Base-by-base conservation (phyloP, 768 basidiomycete species). In the Tricholoma sp. region DNA sequence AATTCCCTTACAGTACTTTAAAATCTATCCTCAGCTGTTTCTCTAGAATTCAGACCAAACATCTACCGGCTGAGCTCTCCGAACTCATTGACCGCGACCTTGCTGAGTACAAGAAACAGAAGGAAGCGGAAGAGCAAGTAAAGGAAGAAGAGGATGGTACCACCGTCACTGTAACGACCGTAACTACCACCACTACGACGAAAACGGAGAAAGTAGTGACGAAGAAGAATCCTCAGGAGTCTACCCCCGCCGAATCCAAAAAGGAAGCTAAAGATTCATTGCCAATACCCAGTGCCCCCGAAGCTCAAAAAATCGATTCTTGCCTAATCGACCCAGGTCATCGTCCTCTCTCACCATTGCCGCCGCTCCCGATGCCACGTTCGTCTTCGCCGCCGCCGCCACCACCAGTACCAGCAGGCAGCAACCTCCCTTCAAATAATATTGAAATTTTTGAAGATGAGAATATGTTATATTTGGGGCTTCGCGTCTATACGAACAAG, bases 401-500 rank as follows among this genome's bases (percentile, higher is more conserved):
- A 24, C 18, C 51, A 4, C 45, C 55, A 5, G 50, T 55, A 34
- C 22, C 49, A n/a, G 29, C 27, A 3, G 34, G 12, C 5, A 45
- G 16, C 16, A 46, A 29, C 52, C 14, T 27, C 6, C 14, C 34
- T 16, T 58, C 51, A 14, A 43, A 29, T 7, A 18, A 43, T 16
- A 62, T 66, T 24, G 61, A 60, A 27, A 64, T 64, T 22, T 46
- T 62, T 56, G 39, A 69, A 66, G 67, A 72, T 27, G 67, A 77
- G 8, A 73, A 79, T 59, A 71, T 74, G 6, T 71, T 81, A 1
- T 73, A 68, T 67, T 65, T 69, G 57, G 77, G 66, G 34, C 69
- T 69, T 64, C 73, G 71, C 66, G 77, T 75, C 63, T 77, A 77
- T 57, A 74, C 76, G 63, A 67, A 80, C 64, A 67, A 80, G 70